Base-by-base conservation (phyloP, 1,284 basidiomycete genomes). In the Dichomitus squalens region DNA sequence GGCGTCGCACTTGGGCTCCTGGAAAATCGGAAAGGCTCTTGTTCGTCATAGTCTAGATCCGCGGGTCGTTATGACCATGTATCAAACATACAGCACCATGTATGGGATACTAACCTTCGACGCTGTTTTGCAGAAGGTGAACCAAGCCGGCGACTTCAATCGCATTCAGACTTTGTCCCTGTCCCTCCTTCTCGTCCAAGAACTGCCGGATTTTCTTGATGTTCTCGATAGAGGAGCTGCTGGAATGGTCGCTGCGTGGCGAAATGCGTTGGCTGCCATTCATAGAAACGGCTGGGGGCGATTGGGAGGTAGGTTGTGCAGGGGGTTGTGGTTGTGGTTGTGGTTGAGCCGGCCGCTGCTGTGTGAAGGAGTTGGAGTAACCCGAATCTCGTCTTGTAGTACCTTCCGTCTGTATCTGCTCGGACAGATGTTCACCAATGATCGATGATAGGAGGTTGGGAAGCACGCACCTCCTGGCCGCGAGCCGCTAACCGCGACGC, bases 21-120 rank as follows among this genome's bases (percentile, higher is more conserved):
- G 1, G 84, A 81, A 69, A 87, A 87, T 35, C 84, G 79, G 72
- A 88, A 87, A 1, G 82, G 82, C 60, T 82, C 79, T 3, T 71
- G 72, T 44, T 74, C 76, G 21, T 63, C 63, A 8, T 51, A 55
- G 8, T 64, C 69, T 65, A 36, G n/a, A 48, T 34, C 7, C 18
- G n/a, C 18, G 33, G 20, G 31, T 49, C 27, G 49, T 29, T 36
- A 23, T 31, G 36, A 9, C 41, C n/a, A 27, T 23, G 38, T 25
- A 6, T 8, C 18, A 7, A 5, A 18, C 9, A 4, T 14, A 12
- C 14, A 49, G 35, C 38, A 35, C 47, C 23, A 34, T 43, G 33
- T 14, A 36, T 27, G 46, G 29, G 11, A 33, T 7, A 27, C 44
- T 18, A 56, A 77, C 78, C 72, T 65, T 76, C 71, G 40, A 75